phyloP scores from a whole-genome alignment of 2,329 filamentous ascomycete species.

The Pseudopithomyces maydicus region DNA sequence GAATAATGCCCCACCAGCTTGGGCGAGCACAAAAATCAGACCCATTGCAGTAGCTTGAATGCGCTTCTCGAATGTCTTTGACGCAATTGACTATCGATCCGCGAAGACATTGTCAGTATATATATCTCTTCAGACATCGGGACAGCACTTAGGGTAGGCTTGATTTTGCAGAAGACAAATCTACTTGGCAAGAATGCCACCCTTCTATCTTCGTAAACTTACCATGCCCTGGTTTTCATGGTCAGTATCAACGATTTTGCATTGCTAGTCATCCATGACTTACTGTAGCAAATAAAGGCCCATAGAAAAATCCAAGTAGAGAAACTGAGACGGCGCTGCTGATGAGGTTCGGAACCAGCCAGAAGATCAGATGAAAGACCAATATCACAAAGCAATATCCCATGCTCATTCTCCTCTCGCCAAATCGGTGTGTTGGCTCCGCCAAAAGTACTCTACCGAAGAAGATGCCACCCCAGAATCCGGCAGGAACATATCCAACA shows the following conservation, averaged over 20 bases:
- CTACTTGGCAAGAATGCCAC: no score
- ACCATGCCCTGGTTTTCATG: conserved; percentile 52
- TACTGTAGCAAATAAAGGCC: conserved; percentile 63
- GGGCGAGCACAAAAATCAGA: conserved; percentile 63
- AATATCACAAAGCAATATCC: conserved; percentile 59
- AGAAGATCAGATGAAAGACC: conserved; percentile 40
- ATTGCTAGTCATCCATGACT: neutral
- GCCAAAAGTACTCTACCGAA: conserved; percentile 63
- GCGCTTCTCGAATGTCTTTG: conserved; percentile 57
- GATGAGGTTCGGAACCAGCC: conserved; percentile 30
- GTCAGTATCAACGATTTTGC: neutral
- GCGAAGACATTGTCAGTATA: no score
- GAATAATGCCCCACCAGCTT: conserved; percentile 61
- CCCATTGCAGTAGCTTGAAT: conserved; percentile 56
- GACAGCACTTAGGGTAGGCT: no score
- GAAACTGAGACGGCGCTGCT: conserved; percentile 60
- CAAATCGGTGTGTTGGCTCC: conserved; percentile 64
- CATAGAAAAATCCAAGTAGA: conserved; percentile 62
- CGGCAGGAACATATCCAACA: conserved; percentile 67
- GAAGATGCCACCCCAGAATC: conserved; percentile 63
- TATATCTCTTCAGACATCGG: no score
- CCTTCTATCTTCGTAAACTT: no score
- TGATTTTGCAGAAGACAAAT: no score
- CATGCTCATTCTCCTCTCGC: conserved; percentile 63
- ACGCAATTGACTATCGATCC: conserved; percentile 49